A percentile compares a stretch with the other conserved stretches of the same genome.
Conservation (phyloP, 805 yeast species). For the Pichia ethanolica region DNA sequence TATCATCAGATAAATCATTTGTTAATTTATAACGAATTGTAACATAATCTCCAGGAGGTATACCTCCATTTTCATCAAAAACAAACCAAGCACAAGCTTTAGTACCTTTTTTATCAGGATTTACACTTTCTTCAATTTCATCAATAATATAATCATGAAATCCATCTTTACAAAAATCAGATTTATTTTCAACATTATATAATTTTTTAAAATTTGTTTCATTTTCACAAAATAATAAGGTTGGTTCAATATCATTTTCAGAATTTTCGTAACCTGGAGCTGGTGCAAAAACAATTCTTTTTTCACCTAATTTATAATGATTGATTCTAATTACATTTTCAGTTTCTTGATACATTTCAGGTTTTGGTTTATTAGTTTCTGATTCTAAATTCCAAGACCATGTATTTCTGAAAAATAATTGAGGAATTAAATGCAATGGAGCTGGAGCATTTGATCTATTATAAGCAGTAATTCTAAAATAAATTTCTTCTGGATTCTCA, state of each 20-base stretch:
- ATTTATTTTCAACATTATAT: conserved; percentile 54
- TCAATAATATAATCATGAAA: conserved; percentile 78
- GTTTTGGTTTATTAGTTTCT: conserved; percentile 41
- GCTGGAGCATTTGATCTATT: conserved; percentile 78
- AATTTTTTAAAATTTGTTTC: conserved; percentile 70
- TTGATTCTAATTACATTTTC: conserved; percentile 48
- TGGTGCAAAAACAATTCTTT: conserved; percentile 67
- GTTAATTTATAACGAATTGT: conserved; percentile 69
- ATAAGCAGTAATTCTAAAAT: conserved; percentile 80
- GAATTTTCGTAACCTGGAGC: conserved; percentile 66
- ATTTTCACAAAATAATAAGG: conserved; percentile 78
- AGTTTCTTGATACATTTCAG: conserved; percentile 36
- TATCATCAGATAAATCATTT: conserved; percentile 25
- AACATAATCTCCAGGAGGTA: conserved; percentile 82
- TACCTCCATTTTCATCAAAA: conserved; percentile 68
- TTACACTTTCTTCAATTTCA: conserved; percentile 50
- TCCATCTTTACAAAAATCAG: conserved; percentile 73
- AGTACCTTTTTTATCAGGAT: conserved; percentile 69
- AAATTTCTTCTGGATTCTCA: conserved; percentile 70
- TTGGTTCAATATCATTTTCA: conserved; percentile 65
- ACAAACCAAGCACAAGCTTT: conserved; percentile 79
- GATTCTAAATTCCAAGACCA: conserved; percentile 85
- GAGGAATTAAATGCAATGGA: conserved; percentile 84
- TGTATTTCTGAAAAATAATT: conserved; percentile 75
- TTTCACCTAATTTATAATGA: conserved; percentile 63